Evolutionary conservation across 345 rosid genomes (phyloP), one percentile per base, ranked within the genome.

Genomic region (Eucalyptus pauciflora): DNA sequence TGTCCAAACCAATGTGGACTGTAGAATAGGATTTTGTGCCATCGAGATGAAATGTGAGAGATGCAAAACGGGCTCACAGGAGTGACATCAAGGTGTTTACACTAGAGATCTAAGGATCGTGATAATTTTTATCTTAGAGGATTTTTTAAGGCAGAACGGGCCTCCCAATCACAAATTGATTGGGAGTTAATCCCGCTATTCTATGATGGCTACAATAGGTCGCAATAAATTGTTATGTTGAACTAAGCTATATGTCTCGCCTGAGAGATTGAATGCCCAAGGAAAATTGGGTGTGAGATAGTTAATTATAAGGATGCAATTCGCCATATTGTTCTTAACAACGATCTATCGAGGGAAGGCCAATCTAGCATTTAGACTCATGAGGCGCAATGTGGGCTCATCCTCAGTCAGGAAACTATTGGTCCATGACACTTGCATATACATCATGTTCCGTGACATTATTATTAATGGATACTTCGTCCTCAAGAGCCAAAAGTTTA

Each of bases 31-130:
- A 10, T 24, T 24, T 24, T 58, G 64, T 58, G 6, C n/a, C 14
- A 25, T 24, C n/a, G 2, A 11, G 13, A 24, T 58, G n/a, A 58
- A 58, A 56, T 8, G 14, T 9, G n/a, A n/a, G 64, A 10, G 64
- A 25, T 25, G 64, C n/a, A 25, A 24, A 24, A 25, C 1, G 0
- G 13, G 4, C 0, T 58, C 14, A 58, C 0, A 58, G n/a, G n/a
- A 25, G n/a, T 5, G 4, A 11, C 13, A 5, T 58, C 64, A 25
- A 11, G 64, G n/a, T 25, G 64, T 58, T 5, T 58, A 24, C 1
- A 0, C 7, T 58, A 11, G 2, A 58, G 15, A 25, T 25, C 0
- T 2, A 25, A 24, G 4, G 5, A 56, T 56, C 0, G 0, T 0
- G 0, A 25, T 58, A 2, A 58, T 5, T 58, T 24, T 25, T 25